Evolutionary conservation across 345 rosid species (phyloP).

Genomic region (Arabidopsis thaliana): TAIR10.1 NC_003070.9:2981501-2982000

Average conservation of each 20-base stretch:
- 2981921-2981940: slow-evolving; percentile 51
- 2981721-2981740: background rate
- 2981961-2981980: slow-evolving; percentile 90
- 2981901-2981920: slow-evolving; percentile 49
- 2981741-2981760: background rate
- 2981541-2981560: slow-evolving; percentile 95
- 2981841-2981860: slow-evolving; percentile 49
- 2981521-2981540: slow-evolving; percentile 46
- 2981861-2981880: slow-evolving; percentile 44
- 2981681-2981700: background rate
- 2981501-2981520: slow-evolving; percentile 16
- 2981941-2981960: slow-evolving; percentile 77
- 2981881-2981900: slow-evolving; percentile 46
- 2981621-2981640: slow-evolving; percentile 56
- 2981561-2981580: slow-evolving; percentile 94
- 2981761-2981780: slow-evolving; percentile 59
- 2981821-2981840: slow-evolving; percentile 66
- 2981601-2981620: slow-evolving; percentile 97
- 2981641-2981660: slow-evolving; percentile 25
- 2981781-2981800: slow-evolving; percentile 92
- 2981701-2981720: background rate
- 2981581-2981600: slow-evolving; percentile 96
- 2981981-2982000: slow-evolving; percentile 63
- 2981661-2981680: background rate
- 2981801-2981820: slow-evolving; percentile 87